Percentiles rank a stretch among this genome's conserved stretches.
These are phyloP conservation scores for Cercospora sesami DNA, from an alignment of 2,329 filamentous ascomycete genomes.

Conservation along the genomic window DNA sequence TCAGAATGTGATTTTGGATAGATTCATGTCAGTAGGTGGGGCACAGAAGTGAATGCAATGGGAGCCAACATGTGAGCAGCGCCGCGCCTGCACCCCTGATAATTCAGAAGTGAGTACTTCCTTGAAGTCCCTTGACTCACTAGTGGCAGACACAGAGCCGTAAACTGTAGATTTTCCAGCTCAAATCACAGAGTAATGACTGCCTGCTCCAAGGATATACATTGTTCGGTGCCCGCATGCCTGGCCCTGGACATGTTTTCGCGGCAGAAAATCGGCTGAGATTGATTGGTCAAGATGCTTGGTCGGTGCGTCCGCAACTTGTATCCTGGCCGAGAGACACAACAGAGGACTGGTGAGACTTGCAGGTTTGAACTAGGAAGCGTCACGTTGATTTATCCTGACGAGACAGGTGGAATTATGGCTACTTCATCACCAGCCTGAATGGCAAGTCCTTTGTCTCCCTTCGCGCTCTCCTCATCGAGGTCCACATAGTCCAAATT, in stretches of 20 bases:
- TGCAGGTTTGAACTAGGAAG: background rate
- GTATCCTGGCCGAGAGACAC: background rate
- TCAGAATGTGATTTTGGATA: background rate
- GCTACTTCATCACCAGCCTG: constrained; percentile 78
- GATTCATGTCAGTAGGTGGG: background rate
- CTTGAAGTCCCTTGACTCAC: background rate
- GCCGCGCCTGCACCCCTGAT: background rate
- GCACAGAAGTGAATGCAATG: background rate
- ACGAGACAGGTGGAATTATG: constrained; percentile 85
- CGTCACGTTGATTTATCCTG: constrained; percentile 56
- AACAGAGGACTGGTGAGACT: background rate
- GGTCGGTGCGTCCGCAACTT: background rate
- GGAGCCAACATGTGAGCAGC: background rate
- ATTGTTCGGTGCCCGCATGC: background rate
- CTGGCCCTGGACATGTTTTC: background rate
- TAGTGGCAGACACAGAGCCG: background rate
- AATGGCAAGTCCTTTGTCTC: constrained; percentile 54
- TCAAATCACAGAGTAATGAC: background rate
- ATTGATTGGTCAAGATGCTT: background rate
- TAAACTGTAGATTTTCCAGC: background rate
- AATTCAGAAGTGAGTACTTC: background rate
- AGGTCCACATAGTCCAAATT: constrained; percentile 80
- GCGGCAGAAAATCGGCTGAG: background rate
- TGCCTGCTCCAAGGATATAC: background rate
- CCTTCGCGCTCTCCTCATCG: constrained; percentile 49